Evolutionary conservation across 2,329 filamentous ascomycete genomes (phyloP).

Genomic region (Mycocentrospora acerina): DNA sequence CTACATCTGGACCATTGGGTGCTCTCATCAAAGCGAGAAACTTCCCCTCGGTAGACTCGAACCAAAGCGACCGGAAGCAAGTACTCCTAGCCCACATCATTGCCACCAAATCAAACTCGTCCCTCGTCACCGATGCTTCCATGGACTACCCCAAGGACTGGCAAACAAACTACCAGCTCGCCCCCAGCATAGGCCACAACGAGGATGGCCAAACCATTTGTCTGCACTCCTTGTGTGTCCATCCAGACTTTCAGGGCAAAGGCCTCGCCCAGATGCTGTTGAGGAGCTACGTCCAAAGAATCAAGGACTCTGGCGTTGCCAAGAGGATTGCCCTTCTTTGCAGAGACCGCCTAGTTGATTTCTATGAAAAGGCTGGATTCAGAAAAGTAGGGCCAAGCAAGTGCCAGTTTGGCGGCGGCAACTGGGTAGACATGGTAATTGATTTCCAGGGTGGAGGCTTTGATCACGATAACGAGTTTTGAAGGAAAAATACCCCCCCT

Average conservation of each 20-base stretch:
- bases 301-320: constrained; percentile 68
- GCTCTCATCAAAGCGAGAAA: constrained; percentile 56
- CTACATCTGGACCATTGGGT: constrained; percentile 45
- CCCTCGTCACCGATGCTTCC: constrained; percentile 69
- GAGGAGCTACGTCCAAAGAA: constrained; percentile 74
- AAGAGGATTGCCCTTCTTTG: constrained; percentile 76
- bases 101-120: constrained; percentile 67
- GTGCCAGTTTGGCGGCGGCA: constrained; percentile 73
- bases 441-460: constrained; percentile 26
- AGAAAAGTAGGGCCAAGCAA: constrained; percentile 66
- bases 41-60: constrained; percentile 61
- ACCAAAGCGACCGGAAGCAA: constrained; percentile 58
- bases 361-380: constrained; percentile 77
- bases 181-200: constrained; percentile 63
- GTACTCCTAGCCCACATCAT: constrained; percentile 78
- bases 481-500: too few species aligned
- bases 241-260: constrained; percentile 71
- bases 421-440: constrained; percentile 78
- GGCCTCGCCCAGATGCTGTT: constrained; percentile 74
- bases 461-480: constrained; percentile 13
- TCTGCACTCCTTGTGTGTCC: constrained; percentile 79
- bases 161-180: constrained; percentile 48
- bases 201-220: constrained; percentile 73
- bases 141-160: constrained; percentile 75
- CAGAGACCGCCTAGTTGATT: constrained; percentile 70